Percentiles rank a stretch among this genome's conserved stretches.
These are phyloP conservation scores for Naganishia kalamii DNA, from an alignment of 768 basidiomycete genomes.

Conservation along the genomic window DNA sequence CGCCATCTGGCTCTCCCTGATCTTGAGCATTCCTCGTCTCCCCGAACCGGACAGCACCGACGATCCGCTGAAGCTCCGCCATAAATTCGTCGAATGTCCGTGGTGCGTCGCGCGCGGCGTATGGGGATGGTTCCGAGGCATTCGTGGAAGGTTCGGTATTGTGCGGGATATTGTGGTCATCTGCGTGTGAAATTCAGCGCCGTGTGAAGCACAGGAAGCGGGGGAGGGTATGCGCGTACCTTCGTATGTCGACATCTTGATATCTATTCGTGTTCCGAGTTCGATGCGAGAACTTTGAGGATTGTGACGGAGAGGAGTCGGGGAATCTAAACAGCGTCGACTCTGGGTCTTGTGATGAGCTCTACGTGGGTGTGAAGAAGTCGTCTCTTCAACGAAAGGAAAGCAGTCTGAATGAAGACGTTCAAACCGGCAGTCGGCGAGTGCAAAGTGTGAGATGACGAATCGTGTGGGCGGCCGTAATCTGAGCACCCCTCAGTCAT, in stretches of 20 bases:
- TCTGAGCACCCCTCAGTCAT: too few species aligned
- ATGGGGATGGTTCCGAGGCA: background rate
- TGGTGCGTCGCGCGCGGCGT: slow-evolving; percentile 17
- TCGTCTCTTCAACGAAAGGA: too few species aligned
- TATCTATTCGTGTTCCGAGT: background rate
- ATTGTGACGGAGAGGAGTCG: too few species aligned
- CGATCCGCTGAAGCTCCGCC: slow-evolving; percentile 12
- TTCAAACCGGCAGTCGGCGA: too few species aligned
- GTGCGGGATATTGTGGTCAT: slow-evolving; percentile 16
- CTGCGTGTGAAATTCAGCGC: background rate
- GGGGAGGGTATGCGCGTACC: background rate
- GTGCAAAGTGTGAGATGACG: too few species aligned
- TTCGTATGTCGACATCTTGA: slow-evolving; percentile 12
- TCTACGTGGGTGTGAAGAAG: too few species aligned
- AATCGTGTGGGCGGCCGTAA: too few species aligned
- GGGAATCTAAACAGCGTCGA: too few species aligned
- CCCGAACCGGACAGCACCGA: slow-evolving; percentile 1
- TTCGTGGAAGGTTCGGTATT: background rate
- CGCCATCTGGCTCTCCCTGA: background rate
- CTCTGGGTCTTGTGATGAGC: too few species aligned
- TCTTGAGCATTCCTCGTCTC: background rate
- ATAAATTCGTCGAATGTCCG: slow-evolving; percentile 19
- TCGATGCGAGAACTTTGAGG: background rate
- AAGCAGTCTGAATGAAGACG: too few species aligned
- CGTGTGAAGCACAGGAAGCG: background rate